Conservation (phyloP, 768 basidiomycete genomes). For the Phylloporus sp. region DNA sequence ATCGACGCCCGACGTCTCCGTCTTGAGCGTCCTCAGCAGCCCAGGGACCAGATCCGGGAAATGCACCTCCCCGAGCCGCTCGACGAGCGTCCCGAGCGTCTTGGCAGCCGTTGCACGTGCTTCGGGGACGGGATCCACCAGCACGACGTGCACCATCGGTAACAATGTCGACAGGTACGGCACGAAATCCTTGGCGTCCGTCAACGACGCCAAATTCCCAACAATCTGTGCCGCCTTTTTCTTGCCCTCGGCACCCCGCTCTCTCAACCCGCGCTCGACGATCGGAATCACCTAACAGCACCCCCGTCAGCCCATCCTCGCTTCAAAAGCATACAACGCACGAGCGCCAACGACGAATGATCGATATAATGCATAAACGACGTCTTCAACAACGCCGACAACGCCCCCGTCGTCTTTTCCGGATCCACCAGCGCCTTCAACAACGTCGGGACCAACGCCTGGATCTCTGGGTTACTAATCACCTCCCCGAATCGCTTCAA, state of each 20-base stretch:
- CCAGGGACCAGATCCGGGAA: constrained; percentile 96
- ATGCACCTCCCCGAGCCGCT: constrained; percentile 87
- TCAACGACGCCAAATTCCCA: constrained; percentile 90
- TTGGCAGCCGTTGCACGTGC: constrained; percentile 97
- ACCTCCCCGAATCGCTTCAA: constrained; percentile 98
- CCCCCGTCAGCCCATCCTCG: not conserved
- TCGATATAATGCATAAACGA: constrained; percentile 99
- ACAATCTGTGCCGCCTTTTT: constrained; percentile 95
- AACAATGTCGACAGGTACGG: constrained; percentile 88
- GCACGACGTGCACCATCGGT: constrained; percentile 86
- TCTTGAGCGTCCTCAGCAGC: constrained; percentile 80
- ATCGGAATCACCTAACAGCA: constrained; percentile 82
- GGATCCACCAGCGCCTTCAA: constrained; percentile 96
- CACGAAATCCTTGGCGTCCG: constrained; percentile 87
- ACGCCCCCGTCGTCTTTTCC: constrained; percentile 78
- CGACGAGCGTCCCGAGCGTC: constrained; percentile 92
- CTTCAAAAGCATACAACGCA: constrained; percentile 34
- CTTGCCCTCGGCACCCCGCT: constrained; percentile 91
- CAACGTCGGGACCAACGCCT: constrained; percentile 80
- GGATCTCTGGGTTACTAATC: constrained; percentile 95
- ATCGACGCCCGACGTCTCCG: constrained; percentile 92
- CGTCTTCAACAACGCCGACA: constrained; percentile 83
- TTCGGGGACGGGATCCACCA: constrained; percentile 96
- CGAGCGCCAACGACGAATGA: constrained; percentile 90
- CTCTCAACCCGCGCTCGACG: constrained; percentile 85